These are phyloP conservation scores for Mycena rebaudengoi DNA, from an alignment of 768 basidiomycete genomes.

Conservation along the genomic window DNA sequence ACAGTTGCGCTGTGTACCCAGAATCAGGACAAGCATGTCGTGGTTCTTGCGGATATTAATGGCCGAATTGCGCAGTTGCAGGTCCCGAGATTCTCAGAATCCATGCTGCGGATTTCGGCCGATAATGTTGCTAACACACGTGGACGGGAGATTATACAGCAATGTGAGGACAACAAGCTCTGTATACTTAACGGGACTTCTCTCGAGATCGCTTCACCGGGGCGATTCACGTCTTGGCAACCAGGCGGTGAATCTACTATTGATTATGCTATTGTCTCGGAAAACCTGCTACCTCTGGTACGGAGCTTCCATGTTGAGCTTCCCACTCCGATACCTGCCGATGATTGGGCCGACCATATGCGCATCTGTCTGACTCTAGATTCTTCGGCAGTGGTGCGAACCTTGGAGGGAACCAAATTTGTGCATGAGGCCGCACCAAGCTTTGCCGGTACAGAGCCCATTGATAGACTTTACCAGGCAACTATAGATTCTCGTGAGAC, in stretches of 20 bases:
- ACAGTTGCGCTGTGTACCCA: neutral
- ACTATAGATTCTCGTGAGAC: neutral
- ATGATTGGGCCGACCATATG: slow-evolving; percentile 1
- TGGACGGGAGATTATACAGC: neutral
- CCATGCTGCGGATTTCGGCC: neutral
- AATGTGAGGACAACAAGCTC: neutral
- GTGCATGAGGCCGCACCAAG: neutral
- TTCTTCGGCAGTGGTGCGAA: neutral
- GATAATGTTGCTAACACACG: neutral
- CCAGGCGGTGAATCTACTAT: neutral
- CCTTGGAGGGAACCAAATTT: neutral
- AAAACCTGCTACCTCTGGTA: neutral
- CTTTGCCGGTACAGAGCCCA: neutral
- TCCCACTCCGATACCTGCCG: neutral
- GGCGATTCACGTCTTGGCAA: slow-evolving; percentile 6
- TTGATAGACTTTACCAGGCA: neutral
- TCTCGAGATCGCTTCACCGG: neutral
- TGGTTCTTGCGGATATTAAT: neutral
- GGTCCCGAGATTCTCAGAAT: neutral
- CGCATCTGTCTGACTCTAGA: slow-evolving; percentile 2
- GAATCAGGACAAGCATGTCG: neutral
- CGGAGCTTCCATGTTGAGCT: neutral
- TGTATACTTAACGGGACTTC: slow-evolving; percentile 7
- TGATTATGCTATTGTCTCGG: slow-evolving; percentile 4
- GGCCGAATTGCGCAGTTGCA: neutral